Percentiles rank a stretch among this genome's conserved stretches.
phyloP scores from a whole-genome alignment of 2,329 filamentous ascomycete genomes.

The Simplicillium aogashimaense region DNA sequence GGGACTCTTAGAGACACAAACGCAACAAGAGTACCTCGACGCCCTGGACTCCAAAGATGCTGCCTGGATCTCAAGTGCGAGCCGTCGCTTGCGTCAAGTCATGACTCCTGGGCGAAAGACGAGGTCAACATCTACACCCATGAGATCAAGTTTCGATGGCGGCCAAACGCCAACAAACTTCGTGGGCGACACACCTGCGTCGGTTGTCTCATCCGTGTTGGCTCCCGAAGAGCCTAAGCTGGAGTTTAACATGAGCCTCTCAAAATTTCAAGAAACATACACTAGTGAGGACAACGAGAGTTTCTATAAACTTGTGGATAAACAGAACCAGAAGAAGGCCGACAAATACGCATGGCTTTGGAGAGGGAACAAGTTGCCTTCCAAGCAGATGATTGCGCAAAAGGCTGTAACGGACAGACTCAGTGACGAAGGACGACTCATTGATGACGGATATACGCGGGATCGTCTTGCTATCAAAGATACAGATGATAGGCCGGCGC shows the following conservation, averaged over 20 bases:
- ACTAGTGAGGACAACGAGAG: conserved; percentile 98
- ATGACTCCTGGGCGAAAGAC: conserved; percentile 64
- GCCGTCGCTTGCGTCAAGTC: conserved; percentile 59
- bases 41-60: conserved; percentile 79
- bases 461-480: conserved; percentile 56
- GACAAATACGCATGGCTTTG: conserved; percentile 87
- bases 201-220: conserved; percentile 31
- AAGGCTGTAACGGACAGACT: conserved; percentile 50
- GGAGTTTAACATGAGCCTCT: conserved; percentile 71
- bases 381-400: conserved; percentile 66
- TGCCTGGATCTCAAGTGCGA: conserved; percentile 78
- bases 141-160: conserved; percentile 17
- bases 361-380: conserved; percentile 75
- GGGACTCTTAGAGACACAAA: conserved; percentile 74
- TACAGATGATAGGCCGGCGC: conserved; percentile 61
- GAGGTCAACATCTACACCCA: conserved; percentile 9
- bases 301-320: conserved; percentile 86
- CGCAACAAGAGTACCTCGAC: conserved; percentile 85
- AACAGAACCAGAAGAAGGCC: conserved; percentile 74
- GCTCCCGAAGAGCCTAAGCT: conserved; percentile 36
- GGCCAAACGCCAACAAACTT: conserved; percentile 55
- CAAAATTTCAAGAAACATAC: conserved; percentile 82
- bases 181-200: conserved; percentile 64
- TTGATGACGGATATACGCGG: conserved; percentile 45
- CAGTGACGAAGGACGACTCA: conserved; percentile 31